Percentiles rank a stretch among this genome's conserved stretches.
Conservation (phyloP, 192 early-diverging fungal species). For the Entophlyctis helioformis region DNA sequence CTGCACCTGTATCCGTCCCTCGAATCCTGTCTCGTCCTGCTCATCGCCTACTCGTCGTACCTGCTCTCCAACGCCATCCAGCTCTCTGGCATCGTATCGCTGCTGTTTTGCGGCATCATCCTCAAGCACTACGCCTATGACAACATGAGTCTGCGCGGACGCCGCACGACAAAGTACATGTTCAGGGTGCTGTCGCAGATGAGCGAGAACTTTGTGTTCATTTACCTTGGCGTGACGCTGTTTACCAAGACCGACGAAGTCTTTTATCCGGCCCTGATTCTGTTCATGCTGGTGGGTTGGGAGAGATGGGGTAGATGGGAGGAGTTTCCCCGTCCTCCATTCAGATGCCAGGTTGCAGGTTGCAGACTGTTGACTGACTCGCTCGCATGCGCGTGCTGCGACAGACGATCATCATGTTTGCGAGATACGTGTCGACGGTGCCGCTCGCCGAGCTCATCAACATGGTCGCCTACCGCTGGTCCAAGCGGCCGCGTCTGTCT, state of each 20-base stretch:
- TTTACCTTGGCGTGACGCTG: slow-evolving; percentile 87
- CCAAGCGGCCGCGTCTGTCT: too few relatives aligned
- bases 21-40: slow-evolving; percentile 74
- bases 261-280: slow-evolving; percentile 17
- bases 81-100: slow-evolving; percentile 86
- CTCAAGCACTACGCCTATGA: slow-evolving; percentile 91
- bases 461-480: slow-evolving; percentile 39
- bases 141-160: slow-evolving; percentile 67
- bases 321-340: too few relatives aligned
- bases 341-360: too few relatives aligned
- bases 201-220: slow-evolving; percentile 95
- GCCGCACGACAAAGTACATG: slow-evolving; percentile 78
- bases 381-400: too few relatives aligned
- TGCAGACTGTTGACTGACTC: too few relatives aligned
- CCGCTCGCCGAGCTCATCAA: slow-evolving; percentile 80
- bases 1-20: slow-evolving; percentile 72
- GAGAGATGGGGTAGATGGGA: too few relatives aligned
- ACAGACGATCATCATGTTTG: slow-evolving; percentile 69
- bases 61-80: slow-evolving; percentile 79
- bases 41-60: slow-evolving; percentile 87
- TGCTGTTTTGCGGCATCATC: slow-evolving; percentile 85
- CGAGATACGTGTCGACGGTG: slow-evolving; percentile 75
- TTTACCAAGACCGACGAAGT: slow-evolving; percentile 62
- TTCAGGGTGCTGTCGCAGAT: slow-evolving; percentile 88
- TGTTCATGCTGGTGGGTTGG: slow-evolving; percentile 31